Evolutionary conservation across 441 rosid species (phyloP).

Genomic region (Raphanus hybrid): DNA sequence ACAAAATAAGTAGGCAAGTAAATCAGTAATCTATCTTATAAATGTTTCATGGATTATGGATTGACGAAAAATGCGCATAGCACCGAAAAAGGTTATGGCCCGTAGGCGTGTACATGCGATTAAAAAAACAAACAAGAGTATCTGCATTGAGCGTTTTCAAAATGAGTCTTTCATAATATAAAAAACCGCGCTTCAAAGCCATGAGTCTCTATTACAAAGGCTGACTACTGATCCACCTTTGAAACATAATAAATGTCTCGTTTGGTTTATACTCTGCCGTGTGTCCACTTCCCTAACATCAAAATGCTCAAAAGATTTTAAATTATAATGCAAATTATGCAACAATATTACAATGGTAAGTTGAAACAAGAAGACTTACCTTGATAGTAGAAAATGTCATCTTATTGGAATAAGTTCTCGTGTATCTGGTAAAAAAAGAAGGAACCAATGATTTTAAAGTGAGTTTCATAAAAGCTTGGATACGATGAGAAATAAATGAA

Average conservation of each 20-base stretch:
- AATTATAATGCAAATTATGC: neutral
- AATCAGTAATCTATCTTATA: neutral
- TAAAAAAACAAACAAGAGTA: neutral
- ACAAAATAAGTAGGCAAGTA: neutral
- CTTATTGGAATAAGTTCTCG: conserved; percentile 28
- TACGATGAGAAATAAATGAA: conserved; percentile 31
- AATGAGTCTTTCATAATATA: too few relatives aligned
- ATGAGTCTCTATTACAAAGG: neutral
- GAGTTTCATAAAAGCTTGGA: conserved; percentile 2
- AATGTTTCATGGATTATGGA: too few relatives aligned
- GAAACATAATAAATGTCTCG: conserved; percentile 8
- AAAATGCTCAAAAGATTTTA: neutral
- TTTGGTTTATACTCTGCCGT: conserved; percentile 15
- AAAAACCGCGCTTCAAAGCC: neutral
- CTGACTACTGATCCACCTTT: conserved; percentile 22
- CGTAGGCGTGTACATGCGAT: too few relatives aligned
- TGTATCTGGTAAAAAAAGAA: conserved; percentile 8
- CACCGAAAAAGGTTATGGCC: too few relatives aligned
- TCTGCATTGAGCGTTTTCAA: neutral
- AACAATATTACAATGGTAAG: neutral
- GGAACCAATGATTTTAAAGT: neutral
- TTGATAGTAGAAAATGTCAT: conserved; percentile 31
- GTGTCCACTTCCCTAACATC: conserved; percentile 21
- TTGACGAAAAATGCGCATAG: too few relatives aligned
- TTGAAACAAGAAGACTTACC: conserved; percentile 19